These are phyloP conservation scores for Cinnamomum chago DNA, from an alignment of 164 flowering plant genomes.

Conservation along the genomic window DNA sequence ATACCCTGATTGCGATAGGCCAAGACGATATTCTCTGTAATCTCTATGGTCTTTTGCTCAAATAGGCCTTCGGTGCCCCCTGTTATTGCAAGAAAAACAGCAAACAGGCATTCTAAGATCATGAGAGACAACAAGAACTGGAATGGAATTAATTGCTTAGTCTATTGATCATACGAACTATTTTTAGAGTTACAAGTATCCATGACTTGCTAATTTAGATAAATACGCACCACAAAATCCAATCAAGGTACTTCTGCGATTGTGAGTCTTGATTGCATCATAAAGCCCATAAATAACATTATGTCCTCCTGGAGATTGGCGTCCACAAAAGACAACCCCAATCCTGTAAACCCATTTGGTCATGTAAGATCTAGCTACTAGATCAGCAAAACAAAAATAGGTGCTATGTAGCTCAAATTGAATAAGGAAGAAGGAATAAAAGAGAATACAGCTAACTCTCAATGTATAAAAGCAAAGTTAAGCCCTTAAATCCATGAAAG, in stretches of 20 bases:
- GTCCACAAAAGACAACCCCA: constrained; percentile 26
- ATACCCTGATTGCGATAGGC: constrained; percentile 29
- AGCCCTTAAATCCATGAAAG: background rate
- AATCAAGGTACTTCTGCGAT: constrained; percentile 20
- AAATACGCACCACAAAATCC: constrained; percentile 23
- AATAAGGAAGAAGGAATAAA: background rate
- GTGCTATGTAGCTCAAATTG: background rate
- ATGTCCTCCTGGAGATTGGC: constrained; percentile 33
- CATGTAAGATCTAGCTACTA: background rate
- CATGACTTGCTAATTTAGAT: background rate
- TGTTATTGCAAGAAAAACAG: background rate
- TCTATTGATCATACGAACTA: background rate
- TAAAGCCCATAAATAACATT: constrained; percentile 28
- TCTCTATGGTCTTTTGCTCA: constrained; percentile 22
- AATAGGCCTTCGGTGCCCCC: constrained; percentile 33
- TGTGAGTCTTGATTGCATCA: constrained; percentile 25
- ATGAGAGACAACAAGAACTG: background rate
- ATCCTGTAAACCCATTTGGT: constrained; percentile 15
- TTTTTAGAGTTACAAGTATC: background rate
- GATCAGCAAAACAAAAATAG: background rate
- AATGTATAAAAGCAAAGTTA: background rate
- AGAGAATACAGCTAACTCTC: background rate
- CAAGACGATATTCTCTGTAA: constrained; percentile 23
- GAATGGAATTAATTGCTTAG: background rate
- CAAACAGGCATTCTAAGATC: background rate